Evolutionary conservation across 108 stramenopile genomes (phyloP).

Genomic region (Epithemia pelagica): DNA sequence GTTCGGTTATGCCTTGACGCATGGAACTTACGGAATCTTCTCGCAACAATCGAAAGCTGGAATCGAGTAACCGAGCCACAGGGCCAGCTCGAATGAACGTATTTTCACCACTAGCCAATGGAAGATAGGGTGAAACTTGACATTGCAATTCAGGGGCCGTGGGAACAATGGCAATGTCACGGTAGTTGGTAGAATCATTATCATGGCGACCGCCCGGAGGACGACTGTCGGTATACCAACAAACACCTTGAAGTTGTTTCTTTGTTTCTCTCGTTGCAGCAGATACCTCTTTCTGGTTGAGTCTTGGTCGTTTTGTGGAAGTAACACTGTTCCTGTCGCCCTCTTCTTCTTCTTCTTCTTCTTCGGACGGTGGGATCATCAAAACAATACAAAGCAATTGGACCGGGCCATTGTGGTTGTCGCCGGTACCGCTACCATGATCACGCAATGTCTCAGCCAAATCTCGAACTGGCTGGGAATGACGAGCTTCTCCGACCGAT

Average conservation of each 20-base stretch:
- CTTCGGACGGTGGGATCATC: conserved; percentile 1
- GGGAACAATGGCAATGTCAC: conserved; percentile 40
- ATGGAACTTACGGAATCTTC: conserved; percentile 41
- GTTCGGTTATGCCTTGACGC: conserved; percentile 25
- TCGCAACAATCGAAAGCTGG: conserved; percentile 40
- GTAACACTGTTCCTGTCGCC: too few relatives aligned
- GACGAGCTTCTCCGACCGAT: conserved; percentile 28
- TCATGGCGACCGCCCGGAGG: conserved; percentile 46
- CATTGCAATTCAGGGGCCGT: conserved; percentile 31
- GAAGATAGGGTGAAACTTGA: conserved; percentile 22
- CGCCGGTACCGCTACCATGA: conserved; percentile 9
- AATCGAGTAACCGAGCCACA: conserved; percentile 26
- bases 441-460: conserved; percentile 21
- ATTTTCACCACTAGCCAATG: conserved; percentile 24
- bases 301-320: conserved; percentile 11
- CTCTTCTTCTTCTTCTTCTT: not conserved
- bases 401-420: too few relatives aligned
- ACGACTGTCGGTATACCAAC: conserved; percentile 32
- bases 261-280: not conserved
- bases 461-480: conserved; percentile 12
- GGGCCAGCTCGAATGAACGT: conserved; percentile 20
- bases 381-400: conserved; percentile 25
- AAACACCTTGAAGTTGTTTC: conserved; percentile 10
- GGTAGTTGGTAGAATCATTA: conserved; percentile 39
- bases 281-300: not conserved